phyloP scores from a whole-genome alignment of 352 stramenopile genomes.

The Halophytophthora batemanensis region DNA sequence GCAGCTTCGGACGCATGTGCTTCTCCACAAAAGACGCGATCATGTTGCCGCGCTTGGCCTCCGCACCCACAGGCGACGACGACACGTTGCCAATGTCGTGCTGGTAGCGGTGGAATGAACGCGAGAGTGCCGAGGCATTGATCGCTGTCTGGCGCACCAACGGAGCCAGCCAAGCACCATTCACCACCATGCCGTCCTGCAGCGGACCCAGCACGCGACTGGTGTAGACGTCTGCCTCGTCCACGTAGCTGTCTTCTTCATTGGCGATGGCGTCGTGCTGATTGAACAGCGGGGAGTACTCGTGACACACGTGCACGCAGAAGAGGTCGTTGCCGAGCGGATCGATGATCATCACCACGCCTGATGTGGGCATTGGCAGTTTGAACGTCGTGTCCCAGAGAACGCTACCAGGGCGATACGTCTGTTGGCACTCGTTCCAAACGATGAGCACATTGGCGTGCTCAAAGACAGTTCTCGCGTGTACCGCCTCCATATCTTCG shows the following conservation, averaged over 20 bases:
- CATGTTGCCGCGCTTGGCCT: constrained; percentile 70
- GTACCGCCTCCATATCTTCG: constrained; percentile 24
- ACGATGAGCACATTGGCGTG: constrained; percentile 79
- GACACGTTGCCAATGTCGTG: constrained; percentile 66
- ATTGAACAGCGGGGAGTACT: constrained; percentile 77
- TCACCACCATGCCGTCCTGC: constrained; percentile 83
- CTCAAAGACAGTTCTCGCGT: constrained; percentile 43
- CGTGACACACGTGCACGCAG: constrained; percentile 78
- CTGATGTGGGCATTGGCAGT: constrained; percentile 71
- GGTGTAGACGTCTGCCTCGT: constrained; percentile 80
- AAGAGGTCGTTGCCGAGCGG: constrained; percentile 82
- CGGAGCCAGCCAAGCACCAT: constrained; percentile 73
- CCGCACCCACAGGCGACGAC: constrained; percentile 54
- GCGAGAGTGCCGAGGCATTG: constrained; percentile 70
- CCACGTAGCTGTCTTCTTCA: constrained; percentile 71
- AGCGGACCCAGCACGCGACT: constrained; percentile 77
- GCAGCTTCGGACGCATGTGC: constrained; percentile 79
- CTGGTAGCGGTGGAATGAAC: constrained; percentile 73
- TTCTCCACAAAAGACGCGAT: constrained; percentile 73
- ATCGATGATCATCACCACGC: constrained; percentile 80
- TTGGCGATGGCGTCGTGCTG: constrained; percentile 68
- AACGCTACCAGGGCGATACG: constrained; percentile 71
- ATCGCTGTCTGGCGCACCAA: constrained; percentile 82
- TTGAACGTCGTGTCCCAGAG: constrained; percentile 79
- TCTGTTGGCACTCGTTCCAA: constrained; percentile 87